Conservation (phyloP, 1,284 basidiomycete genomes). For the Phylloboletellus chloephorus region DNA sequence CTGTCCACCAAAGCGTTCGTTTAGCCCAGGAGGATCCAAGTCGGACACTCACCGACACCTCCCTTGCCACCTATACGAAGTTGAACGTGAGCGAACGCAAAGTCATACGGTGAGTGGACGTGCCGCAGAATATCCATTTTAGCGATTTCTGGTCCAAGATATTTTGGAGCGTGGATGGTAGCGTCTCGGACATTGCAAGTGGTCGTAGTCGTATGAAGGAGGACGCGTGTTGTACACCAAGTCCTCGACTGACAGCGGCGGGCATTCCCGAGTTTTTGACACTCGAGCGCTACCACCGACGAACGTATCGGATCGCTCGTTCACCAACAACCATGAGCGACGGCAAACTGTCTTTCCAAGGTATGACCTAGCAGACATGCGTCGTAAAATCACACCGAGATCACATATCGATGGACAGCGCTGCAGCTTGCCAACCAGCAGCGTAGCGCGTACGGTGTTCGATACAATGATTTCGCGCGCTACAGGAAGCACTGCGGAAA, state of each 20-base stretch:
- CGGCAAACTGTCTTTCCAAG: constrained; percentile 31
- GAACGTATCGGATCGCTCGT: not conserved
- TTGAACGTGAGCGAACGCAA: constrained; percentile 11
- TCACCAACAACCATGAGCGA: constrained; percentile 24
- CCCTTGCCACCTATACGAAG: constrained; percentile 78
- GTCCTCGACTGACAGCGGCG: too few relatives aligned
- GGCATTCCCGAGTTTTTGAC: constrained; percentile 17
- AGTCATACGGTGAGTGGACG: constrained; percentile 29
- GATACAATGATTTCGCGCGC: constrained; percentile 82
- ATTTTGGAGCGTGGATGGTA: constrained; percentile 83
- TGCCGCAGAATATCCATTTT: constrained; percentile 96
- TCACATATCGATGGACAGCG: constrained; percentile 40
- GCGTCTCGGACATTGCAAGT: constrained; percentile 44
- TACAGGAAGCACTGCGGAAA: constrained; percentile 85
- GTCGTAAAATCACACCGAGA: constrained; percentile 2
- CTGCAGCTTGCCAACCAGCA: constrained; percentile 85
- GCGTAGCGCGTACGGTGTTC: constrained; percentile 83
- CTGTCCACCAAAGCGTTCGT: constrained; percentile 36
- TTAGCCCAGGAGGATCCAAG: constrained; percentile 1
- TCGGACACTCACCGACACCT: constrained; percentile 71
- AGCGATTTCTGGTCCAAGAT: constrained; percentile 82
- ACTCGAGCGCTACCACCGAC: constrained; percentile 15
- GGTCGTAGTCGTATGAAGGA: constrained; percentile 10
- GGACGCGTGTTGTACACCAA: constrained; percentile 23
- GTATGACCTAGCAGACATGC: constrained; percentile 24